Base-by-base conservation (phyloP, 1,139 yeast species). In the Debaryomyces nepalensis region DNA sequence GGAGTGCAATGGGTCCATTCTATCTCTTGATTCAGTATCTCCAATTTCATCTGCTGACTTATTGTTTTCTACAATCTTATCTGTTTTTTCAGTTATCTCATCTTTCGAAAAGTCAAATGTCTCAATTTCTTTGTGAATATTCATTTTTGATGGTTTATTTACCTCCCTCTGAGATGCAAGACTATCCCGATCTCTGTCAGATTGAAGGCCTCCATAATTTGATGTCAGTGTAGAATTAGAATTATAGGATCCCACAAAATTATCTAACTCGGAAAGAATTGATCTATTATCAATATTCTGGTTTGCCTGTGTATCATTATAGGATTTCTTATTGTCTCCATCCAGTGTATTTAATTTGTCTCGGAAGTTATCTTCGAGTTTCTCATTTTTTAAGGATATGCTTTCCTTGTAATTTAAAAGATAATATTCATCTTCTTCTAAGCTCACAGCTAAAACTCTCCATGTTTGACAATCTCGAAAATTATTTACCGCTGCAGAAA, bases 401-500 rank as follows among this genome's bases (percentile, higher is more conserved):
- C 4, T 42, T 4, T 12, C 36, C 4, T 41, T 19, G n/a, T 11
- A 6, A n/a, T 33, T 11, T 12, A 23, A 5, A 16, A 18, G 29
- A 18, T n/a, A 27, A 19, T 22, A 26, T 4, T 41, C 41, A 11
- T 33, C 44, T 55, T 81, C 78, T 10, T 69, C 67, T 2, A 85
- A 61, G 10, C 84, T 72, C 12, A 76, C 78, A 2, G 79, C 79
- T 3, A 87, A 63, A n/a, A 84, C 72, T 44, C 75, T 66, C 95
- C 95, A 87, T 0, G 82, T 73, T 56, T 84, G 90, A 39, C 85
- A 73, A 39, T 84, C 85, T 43, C 88, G 64, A 45, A 68, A 70
- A 42, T 73, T 63, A 10, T 74, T 73, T 1, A 75, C 84, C 35
- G 72, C 66, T 0, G 75, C 76, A 1, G 91, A 88, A 3, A 79